Conservation (phyloP, 2,329 filamentous ascomycete genomes). For the Endoconidiophora laricicola region DNA sequence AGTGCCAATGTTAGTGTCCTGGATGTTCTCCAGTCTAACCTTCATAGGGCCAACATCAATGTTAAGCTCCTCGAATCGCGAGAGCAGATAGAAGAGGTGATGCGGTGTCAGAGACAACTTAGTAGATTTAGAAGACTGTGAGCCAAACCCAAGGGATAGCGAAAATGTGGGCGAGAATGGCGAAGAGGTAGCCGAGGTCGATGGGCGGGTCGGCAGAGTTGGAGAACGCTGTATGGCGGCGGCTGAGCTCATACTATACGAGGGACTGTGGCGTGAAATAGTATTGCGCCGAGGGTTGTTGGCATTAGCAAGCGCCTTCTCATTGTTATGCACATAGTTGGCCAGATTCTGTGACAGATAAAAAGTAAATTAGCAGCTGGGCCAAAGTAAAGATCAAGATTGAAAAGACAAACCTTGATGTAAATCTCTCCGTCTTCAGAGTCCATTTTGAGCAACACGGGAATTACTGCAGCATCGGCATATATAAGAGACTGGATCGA, state of each 20-base stretch:
- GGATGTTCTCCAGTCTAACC: conserved; percentile 83
- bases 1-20: conserved; percentile 67
- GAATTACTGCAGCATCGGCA: conserved; percentile 14
- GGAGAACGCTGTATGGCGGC: conserved; percentile 34
- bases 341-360: conserved; percentile 60
- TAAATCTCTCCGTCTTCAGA: conserved; percentile 82
- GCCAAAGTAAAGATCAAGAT: neutral
- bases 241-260: conserved; percentile 46
- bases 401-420: conserved; percentile 49
- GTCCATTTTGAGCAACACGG: conserved; percentile 46
- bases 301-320: conserved; percentile 92
- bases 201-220: conserved; percentile 42
- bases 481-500: conserved; percentile 9
- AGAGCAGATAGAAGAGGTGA: conserved; percentile 90
- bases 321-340: conserved; percentile 89
- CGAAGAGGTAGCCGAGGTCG: conserved; percentile 51
- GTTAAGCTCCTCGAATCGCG: conserved; percentile 80
- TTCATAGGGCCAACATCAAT: conserved; percentile 94
- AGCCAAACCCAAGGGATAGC: conserved; percentile 71
- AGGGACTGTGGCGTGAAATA: conserved; percentile 49
- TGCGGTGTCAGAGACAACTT: conserved; percentile 89
- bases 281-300: conserved; percentile 68
- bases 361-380: conserved; percentile 7
- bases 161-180: conserved; percentile 74
- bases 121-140: conserved; percentile 70